Evolutionary conservation across 2,329 filamentous ascomycete species (phyloP), one percentile per base, ranked within the genome.

Genomic region (Basipetospora chlamydospora): DNA sequence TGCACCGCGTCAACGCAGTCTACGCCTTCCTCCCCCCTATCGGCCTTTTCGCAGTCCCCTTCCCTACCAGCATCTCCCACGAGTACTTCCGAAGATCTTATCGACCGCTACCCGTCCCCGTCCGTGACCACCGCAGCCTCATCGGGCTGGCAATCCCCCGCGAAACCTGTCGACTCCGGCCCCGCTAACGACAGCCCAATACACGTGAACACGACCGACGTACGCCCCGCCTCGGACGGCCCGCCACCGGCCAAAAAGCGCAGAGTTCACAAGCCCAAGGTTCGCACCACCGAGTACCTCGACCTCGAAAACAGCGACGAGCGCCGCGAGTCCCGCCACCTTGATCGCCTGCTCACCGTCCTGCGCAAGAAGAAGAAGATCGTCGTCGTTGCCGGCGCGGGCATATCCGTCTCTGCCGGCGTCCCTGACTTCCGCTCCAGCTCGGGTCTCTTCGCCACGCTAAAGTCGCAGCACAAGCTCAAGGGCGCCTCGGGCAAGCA

Each of bases 361-460:
- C 59, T 98, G 39, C 79, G 80, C 49, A 86, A 82, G 52, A 90
- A 90, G 65, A 83, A 87, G 61, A 95, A 94, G 63, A 93, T 98
- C 53, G 85, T 98, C 23, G 84, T 96, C 35, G 82, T 98, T 54
- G 90, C 88, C 32, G 90, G 90, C 40, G 90, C 90, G 44, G 90
- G 90, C 43, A 98, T 98, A 49, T 96, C 90, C 26, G 90, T 95
- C 35, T 88, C 88, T 37, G 88, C 90, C 47, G 90, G 90, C 43
- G 92, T 98, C 49, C 90, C 90, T 48, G 90, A 98, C 56, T 98
- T 98, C 51, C 84, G 90, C 45, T 98, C 90, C 5, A 78, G 83
- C 9, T 80, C 77, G 41, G 90, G 90, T 35, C 71, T 98, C 3
- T 98, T 98, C 59, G 81, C 77, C 41, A 82, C 80, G 13, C 67